Percentiles rank a stretch among this genome's conserved stretches.
These are phyloP conservation scores for Globisporangium echinulatum DNA, from an alignment of 352 stramenopile species.

Conservation along the genomic window DNA sequence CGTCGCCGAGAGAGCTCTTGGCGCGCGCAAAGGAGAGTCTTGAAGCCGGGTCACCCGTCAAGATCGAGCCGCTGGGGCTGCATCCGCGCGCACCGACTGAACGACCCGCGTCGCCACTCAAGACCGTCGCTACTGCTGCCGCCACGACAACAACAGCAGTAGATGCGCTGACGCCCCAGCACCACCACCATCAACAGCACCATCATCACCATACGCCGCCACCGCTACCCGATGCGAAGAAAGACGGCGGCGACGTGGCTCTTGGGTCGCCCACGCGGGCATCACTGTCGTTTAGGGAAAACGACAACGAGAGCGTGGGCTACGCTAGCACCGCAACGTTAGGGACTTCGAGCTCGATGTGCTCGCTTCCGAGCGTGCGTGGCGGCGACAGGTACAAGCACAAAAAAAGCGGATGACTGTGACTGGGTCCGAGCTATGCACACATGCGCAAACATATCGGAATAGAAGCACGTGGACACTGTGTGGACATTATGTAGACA, in stretches of 20 bases:
- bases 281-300: conserved; percentile 9
- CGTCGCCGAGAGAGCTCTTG: not conserved
- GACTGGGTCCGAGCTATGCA: too few relatives aligned
- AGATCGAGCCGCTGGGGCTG: conserved; percentile 25
- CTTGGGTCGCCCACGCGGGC: conserved; percentile 4
- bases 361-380: conserved; percentile 42
- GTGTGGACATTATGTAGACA: too few relatives aligned
- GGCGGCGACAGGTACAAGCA: conserved; percentile 52
- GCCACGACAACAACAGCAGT: not conserved
- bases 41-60: conserved; percentile 17
- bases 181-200: not conserved
- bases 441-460: too few relatives aligned
- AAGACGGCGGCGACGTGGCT: not conserved
- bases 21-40: not conserved
- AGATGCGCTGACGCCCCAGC: not conserved
- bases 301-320: conserved; percentile 6
- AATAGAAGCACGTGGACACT: too few relatives aligned
- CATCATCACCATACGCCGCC: not conserved
- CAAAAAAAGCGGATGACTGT: not conserved
- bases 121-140: not conserved
- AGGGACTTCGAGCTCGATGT: conserved; percentile 12
- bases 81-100: conserved; percentile 8
- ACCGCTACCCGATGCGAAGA: not conserved
- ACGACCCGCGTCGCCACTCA: conserved; percentile 6
- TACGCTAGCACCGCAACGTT: not conserved